Base-by-base conservation (phyloP, 208 protist species). In the Acanthamoeba rhysodes region DNA sequence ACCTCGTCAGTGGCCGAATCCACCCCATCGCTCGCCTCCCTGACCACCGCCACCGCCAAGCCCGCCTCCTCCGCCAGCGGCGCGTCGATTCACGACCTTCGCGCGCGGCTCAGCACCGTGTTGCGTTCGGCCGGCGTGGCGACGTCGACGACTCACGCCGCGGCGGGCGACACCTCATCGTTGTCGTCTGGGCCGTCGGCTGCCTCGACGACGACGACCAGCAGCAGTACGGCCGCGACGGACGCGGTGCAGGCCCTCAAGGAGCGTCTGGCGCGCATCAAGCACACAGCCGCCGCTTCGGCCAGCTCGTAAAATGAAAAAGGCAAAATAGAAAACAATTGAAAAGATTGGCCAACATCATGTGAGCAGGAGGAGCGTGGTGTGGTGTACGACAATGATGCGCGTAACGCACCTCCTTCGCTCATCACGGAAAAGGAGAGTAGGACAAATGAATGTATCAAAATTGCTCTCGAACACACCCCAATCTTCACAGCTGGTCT, bases 231-330 rank as follows among this genome's bases (percentile, higher is more conserved):
- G 4, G 1, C 4, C 3, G 12, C 70, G 16, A 12, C 20, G 9
- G 70, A 41, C 22, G 55, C 85, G 2, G 55, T 92, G 32, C 62
- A 55, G 55, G 27, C 18, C 27, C 87, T 92, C 32, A 92, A 74
- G 64, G 87, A 29, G 59, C 87, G 87, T 50, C 57, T 92, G 48
- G 87, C 87, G 1, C 87, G 87, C 32, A 92, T 92, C 87, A 92
- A 92, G 87, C 87, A 92, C 37, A 41, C 37, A 4, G 37, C 37
- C 37, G 37, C 37, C 37, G 4, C 37, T 41, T 41, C 37, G 37
- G 37, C 37, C 37, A 41, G 37, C 37, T 41, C 37, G 1, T 41
- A 41, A 41, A 41, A n/a, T n/a, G n/a, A 4, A 41, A 41, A 41
- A 41, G 4, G 37, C 4, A 41, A 41, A 41, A 41, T 41, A 41